Conservation (phyloP, 2,329 filamentous ascomycete genomes). For the Rhinocladiella mackenziei region DNA sequence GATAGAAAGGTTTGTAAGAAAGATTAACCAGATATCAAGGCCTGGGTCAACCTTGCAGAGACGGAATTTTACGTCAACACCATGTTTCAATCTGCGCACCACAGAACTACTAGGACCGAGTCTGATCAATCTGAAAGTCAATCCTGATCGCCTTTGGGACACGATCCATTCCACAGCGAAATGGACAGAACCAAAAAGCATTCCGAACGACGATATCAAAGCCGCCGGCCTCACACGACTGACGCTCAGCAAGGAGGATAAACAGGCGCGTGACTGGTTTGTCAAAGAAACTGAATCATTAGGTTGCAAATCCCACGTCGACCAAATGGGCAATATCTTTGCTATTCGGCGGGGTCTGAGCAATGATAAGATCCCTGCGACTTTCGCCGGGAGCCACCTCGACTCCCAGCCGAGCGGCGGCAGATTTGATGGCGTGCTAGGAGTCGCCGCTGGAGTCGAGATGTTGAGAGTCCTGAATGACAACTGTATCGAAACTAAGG, state of each 20-base stretch:
- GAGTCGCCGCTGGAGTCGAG: conserved; percentile 69
- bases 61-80: conserved; percentile 10
- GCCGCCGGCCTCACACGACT: conserved; percentile 47
- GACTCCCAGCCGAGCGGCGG: conserved; percentile 58
- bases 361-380: conserved; percentile 45
- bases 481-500: conserved; percentile 63
- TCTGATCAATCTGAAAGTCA: conserved; percentile 12
- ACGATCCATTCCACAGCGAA: conserved; percentile 21
- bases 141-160: conserved; percentile 19
- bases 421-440: conserved; percentile 71
- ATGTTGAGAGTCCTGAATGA: conserved; percentile 66
- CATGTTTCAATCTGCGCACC: conserved; percentile 4
- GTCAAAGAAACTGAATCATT: conserved; percentile 58
- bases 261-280: conserved; percentile 71
- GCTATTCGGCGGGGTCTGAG: conserved; percentile 62
- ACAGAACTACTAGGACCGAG: conserved; percentile 12
- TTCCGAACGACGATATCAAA: conserved; percentile 12
- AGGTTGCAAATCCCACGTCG: conserved; percentile 64
- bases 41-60: neutral
- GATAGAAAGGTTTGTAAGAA: no score
- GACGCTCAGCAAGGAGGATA: conserved; percentile 68
- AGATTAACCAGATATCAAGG: neutral
- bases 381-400: conserved; percentile 36
- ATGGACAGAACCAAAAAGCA: conserved; percentile 15
- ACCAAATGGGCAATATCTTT: conserved; percentile 78